Evolutionary conservation across 257 asterid genomes (phyloP).

Genomic region (Fraxinus cuspidata): DNA sequence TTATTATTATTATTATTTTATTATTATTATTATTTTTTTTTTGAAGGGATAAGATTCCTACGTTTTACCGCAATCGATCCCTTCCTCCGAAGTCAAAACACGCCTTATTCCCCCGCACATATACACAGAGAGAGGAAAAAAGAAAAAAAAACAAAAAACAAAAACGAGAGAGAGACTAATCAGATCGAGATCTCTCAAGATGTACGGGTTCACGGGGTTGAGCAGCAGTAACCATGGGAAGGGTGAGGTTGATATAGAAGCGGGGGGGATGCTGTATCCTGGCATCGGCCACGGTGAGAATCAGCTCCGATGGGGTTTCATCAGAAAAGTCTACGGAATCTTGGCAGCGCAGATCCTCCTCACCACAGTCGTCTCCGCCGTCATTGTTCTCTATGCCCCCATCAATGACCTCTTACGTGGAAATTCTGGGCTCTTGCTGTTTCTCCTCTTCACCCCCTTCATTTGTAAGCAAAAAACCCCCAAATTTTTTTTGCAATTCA

Average conservation of each 20-base stretch:
- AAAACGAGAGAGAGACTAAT: neutral
- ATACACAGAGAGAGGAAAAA: neutral
- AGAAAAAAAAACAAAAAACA: neutral
- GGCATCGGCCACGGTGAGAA: constrained; percentile 96
- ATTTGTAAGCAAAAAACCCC: constrained; percentile 49
- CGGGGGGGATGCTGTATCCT: constrained; percentile 74
- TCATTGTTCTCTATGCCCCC: constrained; percentile 73
- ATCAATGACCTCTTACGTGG: constrained; percentile 77
- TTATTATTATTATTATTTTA: too few species aligned
- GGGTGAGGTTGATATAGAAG: constrained; percentile 50
- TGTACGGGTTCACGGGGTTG: constrained; percentile 61
- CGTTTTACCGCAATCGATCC: neutral
- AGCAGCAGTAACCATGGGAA: constrained; percentile 39
- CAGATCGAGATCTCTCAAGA: constrained; percentile 26
- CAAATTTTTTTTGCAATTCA: neutral
- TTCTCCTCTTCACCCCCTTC: constrained; percentile 85
- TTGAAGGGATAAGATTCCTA: too few species aligned
- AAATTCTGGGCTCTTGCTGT: constrained; percentile 63
- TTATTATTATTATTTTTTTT: too few species aligned
- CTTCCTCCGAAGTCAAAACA: neutral
- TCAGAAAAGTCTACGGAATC: constrained; percentile 92
- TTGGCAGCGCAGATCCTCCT: constrained; percentile 83
- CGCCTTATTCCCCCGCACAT: neutral
- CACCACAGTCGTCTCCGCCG: constrained; percentile 66
- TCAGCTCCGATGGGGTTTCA: constrained; percentile 96